Conservation (phyloP, 1,139 yeast genomes). For the Magnusiomyces suaveolens region DNA sequence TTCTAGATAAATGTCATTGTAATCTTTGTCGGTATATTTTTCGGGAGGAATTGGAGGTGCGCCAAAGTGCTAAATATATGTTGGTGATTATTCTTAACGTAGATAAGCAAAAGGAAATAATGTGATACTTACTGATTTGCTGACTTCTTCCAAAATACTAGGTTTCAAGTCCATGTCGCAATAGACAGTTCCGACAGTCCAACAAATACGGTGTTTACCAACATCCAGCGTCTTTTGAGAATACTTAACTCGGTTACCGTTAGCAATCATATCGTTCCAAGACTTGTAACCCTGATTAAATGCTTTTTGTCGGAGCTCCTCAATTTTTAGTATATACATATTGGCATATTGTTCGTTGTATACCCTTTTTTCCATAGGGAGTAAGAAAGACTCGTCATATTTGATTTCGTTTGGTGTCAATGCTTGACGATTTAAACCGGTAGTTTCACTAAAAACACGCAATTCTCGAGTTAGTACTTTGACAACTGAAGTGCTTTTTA, state of each 20-base stretch:
- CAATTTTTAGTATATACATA: constrained; percentile 59
- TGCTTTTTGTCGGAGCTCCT: constrained; percentile 46
- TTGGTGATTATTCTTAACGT: too few relatives aligned
- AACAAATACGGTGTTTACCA: constrained; percentile 56
- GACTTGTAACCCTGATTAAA: constrained; percentile 39
- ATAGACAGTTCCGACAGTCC: constrained; percentile 87
- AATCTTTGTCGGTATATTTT: constrained; percentile 45
- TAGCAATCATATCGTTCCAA: constrained; percentile 41
- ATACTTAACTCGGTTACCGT: constrained; percentile 31
- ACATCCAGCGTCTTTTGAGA: constrained; percentile 72
- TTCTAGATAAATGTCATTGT: constrained; percentile 64
- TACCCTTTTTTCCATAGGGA: constrained; percentile 34
- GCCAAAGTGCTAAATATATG: constrained; percentile 31
- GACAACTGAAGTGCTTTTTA: too few relatives aligned
- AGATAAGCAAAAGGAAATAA: constrained; percentile 7
- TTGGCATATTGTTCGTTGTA: constrained; percentile 67
- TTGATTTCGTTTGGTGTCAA: not conserved
- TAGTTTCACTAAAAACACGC: not conserved
- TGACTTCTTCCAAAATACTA: constrained; percentile 72
- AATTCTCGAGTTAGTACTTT: too few relatives aligned
- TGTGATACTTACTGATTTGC: constrained; percentile 30
- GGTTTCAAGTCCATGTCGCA: constrained; percentile 80
- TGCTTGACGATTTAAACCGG: not conserved
- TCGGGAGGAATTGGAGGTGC: constrained; percentile 32
- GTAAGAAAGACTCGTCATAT: constrained; percentile 9